Evolutionary conservation across 306 rosid genomes (phyloP).

Genomic region (Rosa chinensis): DNA sequence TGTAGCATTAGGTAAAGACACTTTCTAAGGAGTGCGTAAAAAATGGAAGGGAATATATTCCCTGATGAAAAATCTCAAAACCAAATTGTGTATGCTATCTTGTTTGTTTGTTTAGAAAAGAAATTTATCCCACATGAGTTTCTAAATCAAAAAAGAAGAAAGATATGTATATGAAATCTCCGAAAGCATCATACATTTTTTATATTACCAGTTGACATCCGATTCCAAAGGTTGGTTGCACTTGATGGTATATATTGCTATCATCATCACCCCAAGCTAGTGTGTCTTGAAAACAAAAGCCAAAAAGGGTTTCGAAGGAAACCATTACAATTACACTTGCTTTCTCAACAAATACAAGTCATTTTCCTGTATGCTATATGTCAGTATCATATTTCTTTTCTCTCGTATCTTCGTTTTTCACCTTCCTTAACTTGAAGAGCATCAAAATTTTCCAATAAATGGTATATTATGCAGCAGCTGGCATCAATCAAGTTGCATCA

Average conservation of each 20-base stretch:
- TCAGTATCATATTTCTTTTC: conserved; percentile 13
- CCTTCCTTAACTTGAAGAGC: conserved; percentile 13
- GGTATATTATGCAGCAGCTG: conserved; percentile 51
- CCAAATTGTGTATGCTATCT: conserved; percentile 3
- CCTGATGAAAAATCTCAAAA: not conserved
- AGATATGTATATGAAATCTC: not conserved
- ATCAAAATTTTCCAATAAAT: conserved; percentile 47
- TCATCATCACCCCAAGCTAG: not conserved
- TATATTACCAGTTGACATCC: conserved; percentile 3
- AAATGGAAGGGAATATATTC: conserved; percentile 8
- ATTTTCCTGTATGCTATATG: conserved; percentile 39
- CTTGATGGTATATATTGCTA: not conserved
- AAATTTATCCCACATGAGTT: conserved; percentile 3
- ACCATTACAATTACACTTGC: not conserved
- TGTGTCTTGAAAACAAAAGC: not conserved
- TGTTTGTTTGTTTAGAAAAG: conserved; percentile 7
- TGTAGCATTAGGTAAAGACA: not conserved
- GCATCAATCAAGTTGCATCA: conserved; percentile 43
- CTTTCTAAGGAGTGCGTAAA: not conserved
- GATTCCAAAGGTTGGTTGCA: conserved; percentile 8
- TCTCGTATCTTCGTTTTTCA: not conserved
- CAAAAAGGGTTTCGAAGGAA: not conserved
- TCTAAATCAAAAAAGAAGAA: conserved; percentile 3
- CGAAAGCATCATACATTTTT: not conserved
- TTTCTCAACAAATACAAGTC: conserved; percentile 37